phyloP scores from a whole-genome alignment of 140 eudicot species.

The Flaveria floridana region DNA sequence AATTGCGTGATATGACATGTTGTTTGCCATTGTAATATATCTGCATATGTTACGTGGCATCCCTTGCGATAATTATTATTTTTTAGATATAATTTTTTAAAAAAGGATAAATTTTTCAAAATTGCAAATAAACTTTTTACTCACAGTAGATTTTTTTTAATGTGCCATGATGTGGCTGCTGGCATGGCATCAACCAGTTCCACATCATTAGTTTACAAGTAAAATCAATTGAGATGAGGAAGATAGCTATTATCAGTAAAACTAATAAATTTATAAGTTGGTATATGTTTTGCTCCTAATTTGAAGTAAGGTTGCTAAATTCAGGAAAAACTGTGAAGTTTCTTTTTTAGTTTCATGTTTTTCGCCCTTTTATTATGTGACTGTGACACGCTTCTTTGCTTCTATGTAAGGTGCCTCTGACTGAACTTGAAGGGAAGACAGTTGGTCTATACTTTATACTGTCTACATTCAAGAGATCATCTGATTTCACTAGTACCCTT shows the following conservation, averaged over 20 bases:
- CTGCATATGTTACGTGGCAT: background rate
- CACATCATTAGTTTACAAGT: background rate
- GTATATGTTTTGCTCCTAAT: background rate
- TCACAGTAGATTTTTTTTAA: background rate
- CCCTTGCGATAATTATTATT: background rate
- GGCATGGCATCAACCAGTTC: background rate
- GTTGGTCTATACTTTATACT: constrained; percentile 59
- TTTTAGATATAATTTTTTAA: background rate
- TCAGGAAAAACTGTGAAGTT: background rate
- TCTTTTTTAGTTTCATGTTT: background rate
- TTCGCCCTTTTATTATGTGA: background rate
- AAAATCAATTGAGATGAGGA: background rate
- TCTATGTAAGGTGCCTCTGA: constrained; percentile 46
- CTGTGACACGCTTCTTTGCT: constrained; percentile 13
- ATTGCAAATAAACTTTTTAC: background rate
- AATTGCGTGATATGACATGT: background rate
- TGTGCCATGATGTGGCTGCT: background rate
- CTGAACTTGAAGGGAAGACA: constrained; percentile 81
- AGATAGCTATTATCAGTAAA: background rate
- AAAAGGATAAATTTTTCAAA: background rate
- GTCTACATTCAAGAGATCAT: constrained; percentile 31
- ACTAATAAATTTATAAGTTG: background rate
- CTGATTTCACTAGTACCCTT: constrained; percentile 49
- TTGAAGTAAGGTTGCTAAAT: background rate
- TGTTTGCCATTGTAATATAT: background rate